Evolutionary conservation across 176 grass and related monocot species (phyloP), one percentile per base, ranked within the genome.

Genomic region (Hyparrhenia diplandra): DNA sequence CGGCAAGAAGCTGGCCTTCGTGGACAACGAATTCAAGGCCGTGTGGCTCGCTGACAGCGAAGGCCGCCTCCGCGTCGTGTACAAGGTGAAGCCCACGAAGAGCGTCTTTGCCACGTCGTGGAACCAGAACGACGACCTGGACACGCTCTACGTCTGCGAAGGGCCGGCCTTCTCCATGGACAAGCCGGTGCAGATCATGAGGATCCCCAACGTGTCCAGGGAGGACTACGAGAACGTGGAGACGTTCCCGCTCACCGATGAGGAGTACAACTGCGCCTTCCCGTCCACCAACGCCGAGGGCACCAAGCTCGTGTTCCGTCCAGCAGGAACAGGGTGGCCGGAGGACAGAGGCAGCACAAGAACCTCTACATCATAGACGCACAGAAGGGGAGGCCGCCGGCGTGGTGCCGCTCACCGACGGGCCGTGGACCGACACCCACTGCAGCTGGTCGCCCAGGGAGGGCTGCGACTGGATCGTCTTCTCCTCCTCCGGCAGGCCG

Each of bases 1-100:
- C 13, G 88, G 88, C 5, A 43, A 49, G 5, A 90, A 87, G 79
- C 84, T 90, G 0, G 84, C 88, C 10, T 90, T 90, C 24, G 88
- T 87, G 0, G 88, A 90, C 42, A 87, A 90, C 13, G 75, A 79
- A 27, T 87, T 90, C 84, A 87, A 39, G 8, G 37, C 37, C 8
- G 37, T 39, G 37, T 39, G 37, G 37, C 0, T 39, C 8, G 37
- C 37, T 8, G 37, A 39, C 37, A 39, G 37, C 37, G 2, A 39
- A 36, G 35, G 35, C 8, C 7, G 37, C 37, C 37, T 39, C 7
- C 37, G 37, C 37, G 37, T 39, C 7, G 37, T 39, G 37, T 39
- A 39, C 37, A 9, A 39, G 7, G 8, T 9, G 37, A 39, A 8
- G 37, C 3, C 37, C 8, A 5, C 37, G 3, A 36, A 39, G 7